These are phyloP conservation scores for Fusarium sororula DNA, from an alignment of 2,329 filamentous ascomycete genomes.

Conservation along the genomic window DNA sequence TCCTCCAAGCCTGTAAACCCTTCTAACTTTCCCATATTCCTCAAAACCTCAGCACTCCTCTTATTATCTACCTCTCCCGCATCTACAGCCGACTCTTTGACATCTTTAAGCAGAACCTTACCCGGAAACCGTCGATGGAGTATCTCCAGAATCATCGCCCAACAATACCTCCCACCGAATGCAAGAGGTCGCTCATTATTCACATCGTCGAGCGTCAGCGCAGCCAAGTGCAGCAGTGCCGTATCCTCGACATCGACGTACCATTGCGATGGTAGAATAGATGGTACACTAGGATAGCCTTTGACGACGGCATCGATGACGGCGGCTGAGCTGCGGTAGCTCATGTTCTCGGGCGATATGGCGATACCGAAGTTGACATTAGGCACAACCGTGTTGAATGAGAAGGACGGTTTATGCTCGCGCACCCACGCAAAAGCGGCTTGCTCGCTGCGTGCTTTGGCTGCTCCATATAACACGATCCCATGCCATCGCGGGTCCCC, in stretches of 20 bases:
- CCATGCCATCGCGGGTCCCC: background rate
- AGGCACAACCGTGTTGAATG: background rate
- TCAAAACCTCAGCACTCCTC: background rate
- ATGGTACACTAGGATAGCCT: background rate
- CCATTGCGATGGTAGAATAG: background rate
- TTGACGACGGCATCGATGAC: background rate
- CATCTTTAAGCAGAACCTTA: fast-evolving
- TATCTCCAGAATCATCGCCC: background rate
- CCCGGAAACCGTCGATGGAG: background rate
- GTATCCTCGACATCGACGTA: background rate
- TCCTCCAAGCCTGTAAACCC: fast-evolving
- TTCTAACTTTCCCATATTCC: fast-evolving
- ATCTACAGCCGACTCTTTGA: background rate
- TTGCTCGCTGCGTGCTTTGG: background rate
- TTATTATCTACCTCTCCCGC: background rate
- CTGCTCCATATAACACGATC: background rate
- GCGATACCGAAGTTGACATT: background rate
- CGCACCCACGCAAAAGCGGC: background rate
- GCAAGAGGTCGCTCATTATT: background rate
- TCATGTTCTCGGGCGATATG: background rate
- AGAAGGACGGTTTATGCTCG: background rate
- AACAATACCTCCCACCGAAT: background rate
- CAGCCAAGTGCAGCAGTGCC: fast-evolving
- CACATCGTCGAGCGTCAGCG: background rate
- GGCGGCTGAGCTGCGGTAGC: background rate